These are phyloP conservation scores for Coelastrella sp. DNA, from an alignment of 139 green algal genomes.

Conservation along the genomic window DNA sequence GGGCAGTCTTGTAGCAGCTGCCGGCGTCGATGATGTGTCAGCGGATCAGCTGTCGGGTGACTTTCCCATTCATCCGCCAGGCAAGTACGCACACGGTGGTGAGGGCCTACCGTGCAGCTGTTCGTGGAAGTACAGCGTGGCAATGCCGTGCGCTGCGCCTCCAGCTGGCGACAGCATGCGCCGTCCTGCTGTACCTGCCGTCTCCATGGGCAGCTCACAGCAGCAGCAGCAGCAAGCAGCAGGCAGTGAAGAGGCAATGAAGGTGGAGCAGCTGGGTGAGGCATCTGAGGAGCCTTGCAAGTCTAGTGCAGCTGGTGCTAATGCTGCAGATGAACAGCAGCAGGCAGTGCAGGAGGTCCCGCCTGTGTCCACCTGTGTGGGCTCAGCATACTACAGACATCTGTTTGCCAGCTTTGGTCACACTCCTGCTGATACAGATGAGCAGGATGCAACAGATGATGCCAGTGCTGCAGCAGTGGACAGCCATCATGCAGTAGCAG, in stretches of 20 bases:
- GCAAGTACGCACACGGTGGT: constrained; percentile 18
- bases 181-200: too few species aligned
- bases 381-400: constrained; percentile 35
- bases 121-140: constrained; percentile 26
- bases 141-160: not conserved
- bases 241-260: not conserved
- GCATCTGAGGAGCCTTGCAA: not conserved
- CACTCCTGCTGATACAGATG: not conserved
- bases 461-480: not conserved
- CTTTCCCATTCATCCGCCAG: not conserved
- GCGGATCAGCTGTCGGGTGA: not conserved
- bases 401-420: constrained; percentile 32
- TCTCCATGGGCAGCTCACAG: too few species aligned
- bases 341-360: not conserved
- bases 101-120: constrained; percentile 11
- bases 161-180: too few species aligned
- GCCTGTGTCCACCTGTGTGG: constrained; percentile 8
- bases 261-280: not conserved
- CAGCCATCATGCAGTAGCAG: not conserved
- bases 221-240: not conserved
- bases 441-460: constrained; percentile 6
- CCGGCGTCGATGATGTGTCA: not conserved
- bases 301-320: not conserved
- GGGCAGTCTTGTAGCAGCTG: not conserved
- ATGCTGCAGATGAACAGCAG: not conserved